Evolutionary conservation across 2,329 filamentous ascomycete species (phyloP).

Genomic region (Scedosporium apiospermum): DNA sequence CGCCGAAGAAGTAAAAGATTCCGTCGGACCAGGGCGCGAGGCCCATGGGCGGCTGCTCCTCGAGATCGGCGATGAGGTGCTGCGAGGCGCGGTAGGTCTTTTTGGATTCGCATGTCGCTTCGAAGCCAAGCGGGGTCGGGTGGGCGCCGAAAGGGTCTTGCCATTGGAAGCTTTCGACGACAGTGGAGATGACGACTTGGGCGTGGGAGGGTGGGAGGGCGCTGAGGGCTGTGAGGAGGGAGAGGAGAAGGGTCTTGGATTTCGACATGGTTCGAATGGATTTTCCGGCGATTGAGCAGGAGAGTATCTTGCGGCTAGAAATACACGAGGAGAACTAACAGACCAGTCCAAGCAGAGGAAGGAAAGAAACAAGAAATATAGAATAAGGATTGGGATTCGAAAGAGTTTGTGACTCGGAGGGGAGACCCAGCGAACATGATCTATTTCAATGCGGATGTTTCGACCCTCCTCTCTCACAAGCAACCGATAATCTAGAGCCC

Average conservation of each 20-base stretch:
- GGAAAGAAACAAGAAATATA: background rate
- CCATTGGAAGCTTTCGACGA: slow-evolving; percentile 20
- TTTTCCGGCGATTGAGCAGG: background rate
- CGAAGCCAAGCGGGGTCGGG: slow-evolving; percentile 17
- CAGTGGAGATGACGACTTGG: slow-evolving; percentile 11
- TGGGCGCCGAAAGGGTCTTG: slow-evolving; percentile 19
- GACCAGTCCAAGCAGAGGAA: background rate
- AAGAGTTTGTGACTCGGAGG: background rate
- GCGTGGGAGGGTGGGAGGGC: background rate
- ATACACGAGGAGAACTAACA: background rate
- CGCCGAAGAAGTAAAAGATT: slow-evolving; percentile 16
- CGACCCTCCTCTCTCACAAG: background rate
- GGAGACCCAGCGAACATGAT: background rate
- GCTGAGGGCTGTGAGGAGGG: background rate
- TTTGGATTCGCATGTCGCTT: slow-evolving; percentile 17
- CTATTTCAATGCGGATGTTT: background rate
- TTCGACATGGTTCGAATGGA: background rate
- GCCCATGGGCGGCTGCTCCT: slow-evolving; percentile 11
- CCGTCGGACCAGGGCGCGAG: slow-evolving; percentile 17
- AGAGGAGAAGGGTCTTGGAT: background rate
- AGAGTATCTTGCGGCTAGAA: background rate
- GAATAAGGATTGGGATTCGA: background rate
- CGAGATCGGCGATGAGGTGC: slow-evolving; percentile 19
- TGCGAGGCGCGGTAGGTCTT: slow-evolving; percentile 18
- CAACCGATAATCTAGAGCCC: background rate